These are phyloP conservation scores for Wickerhamiella sorbophila DNA, from an alignment of 805 yeast species.

Conservation along the genomic window DNA sequence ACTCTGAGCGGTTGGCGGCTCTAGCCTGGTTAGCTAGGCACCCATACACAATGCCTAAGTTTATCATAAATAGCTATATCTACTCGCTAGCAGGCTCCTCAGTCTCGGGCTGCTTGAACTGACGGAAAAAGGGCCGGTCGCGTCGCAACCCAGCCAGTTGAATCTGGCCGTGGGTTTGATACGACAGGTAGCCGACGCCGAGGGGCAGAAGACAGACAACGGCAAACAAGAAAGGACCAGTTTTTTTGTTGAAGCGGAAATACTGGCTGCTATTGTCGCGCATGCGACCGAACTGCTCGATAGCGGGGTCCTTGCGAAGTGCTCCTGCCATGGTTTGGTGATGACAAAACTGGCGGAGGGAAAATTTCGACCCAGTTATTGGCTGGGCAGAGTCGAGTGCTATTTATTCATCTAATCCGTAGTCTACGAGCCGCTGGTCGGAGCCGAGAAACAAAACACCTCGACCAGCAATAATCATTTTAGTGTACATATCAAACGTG, in stretches of 20 bases:
- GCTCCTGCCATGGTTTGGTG: slow-evolving; percentile 18
- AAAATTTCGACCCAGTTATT: background rate
- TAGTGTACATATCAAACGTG: background rate
- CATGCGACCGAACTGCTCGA: slow-evolving; percentile 25
- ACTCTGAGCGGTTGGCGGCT: no score
- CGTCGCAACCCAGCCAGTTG: slow-evolving; percentile 20
- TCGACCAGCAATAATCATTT: background rate
- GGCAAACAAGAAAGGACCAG: slow-evolving; percentile 21
- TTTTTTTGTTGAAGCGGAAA: slow-evolving; percentile 20
- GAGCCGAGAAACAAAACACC: background rate
- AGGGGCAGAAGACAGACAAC: slow-evolving; percentile 24
- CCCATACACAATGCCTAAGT: no score
- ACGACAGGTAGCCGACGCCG: slow-evolving; percentile 24
- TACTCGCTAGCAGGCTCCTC: background rate
- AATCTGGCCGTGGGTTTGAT: slow-evolving; percentile 22
- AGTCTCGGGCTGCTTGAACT: slow-evolving; percentile 8
- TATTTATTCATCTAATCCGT: no score
- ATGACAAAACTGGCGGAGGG: background rate
- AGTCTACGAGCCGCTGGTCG: slow-evolving; percentile 5
- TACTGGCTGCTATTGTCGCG: slow-evolving; percentile 20
- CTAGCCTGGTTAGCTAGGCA: no score
- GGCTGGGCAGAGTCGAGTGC: no score
- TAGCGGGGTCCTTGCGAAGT: slow-evolving; percentile 23
- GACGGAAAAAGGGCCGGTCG: slow-evolving; percentile 14
- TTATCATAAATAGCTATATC: background rate